Conservation (phyloP, 2,329 filamentous ascomycete species). For the Clonostachys chloroleuca region DNA sequence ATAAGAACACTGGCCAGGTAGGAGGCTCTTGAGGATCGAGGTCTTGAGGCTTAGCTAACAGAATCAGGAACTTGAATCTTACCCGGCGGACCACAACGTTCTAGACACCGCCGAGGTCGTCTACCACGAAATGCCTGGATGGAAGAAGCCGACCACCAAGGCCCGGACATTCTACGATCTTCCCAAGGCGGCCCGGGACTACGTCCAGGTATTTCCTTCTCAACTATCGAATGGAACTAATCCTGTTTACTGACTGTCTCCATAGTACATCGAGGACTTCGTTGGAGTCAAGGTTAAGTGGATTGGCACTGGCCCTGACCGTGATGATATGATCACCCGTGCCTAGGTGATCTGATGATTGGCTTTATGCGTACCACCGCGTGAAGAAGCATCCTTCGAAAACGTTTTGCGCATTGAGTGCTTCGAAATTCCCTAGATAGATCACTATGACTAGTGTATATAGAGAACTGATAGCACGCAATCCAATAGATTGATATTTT, state of each 20-base stretch:
- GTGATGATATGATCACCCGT: conserved; percentile 7
- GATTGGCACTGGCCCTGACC: conserved; percentile 10
- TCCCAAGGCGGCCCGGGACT: conserved; percentile 59
- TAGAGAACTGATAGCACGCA: too few species aligned
- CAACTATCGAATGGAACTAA: conserved; percentile 1
- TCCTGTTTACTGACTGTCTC: conserved; percentile 3
- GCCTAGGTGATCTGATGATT: neutral
- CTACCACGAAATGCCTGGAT: conserved; percentile 66
- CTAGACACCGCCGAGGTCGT: conserved; percentile 58
- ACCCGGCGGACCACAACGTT: conserved; percentile 58
- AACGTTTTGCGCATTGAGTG: too few species aligned
- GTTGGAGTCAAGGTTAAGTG: conserved; percentile 42
- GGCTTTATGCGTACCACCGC: too few species aligned
- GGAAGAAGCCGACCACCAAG: conserved; percentile 60
- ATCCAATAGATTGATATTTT: too few species aligned
- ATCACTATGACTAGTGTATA: too few species aligned
- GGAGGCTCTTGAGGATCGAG: too few species aligned
- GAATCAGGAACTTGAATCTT: conserved; percentile 44
- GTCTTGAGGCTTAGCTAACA: neutral
- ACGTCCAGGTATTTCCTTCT: conserved; percentile 42
- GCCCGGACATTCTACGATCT: conserved; percentile 57
- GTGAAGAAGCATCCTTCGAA: too few species aligned
- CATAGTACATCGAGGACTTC: conserved; percentile 58
- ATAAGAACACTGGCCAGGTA: conserved; percentile 10
- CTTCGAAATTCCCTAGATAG: too few species aligned